These are phyloP conservation scores for Castanea mollissima DNA, from an alignment of 306 rosid species.

Conservation along the genomic window DNA sequence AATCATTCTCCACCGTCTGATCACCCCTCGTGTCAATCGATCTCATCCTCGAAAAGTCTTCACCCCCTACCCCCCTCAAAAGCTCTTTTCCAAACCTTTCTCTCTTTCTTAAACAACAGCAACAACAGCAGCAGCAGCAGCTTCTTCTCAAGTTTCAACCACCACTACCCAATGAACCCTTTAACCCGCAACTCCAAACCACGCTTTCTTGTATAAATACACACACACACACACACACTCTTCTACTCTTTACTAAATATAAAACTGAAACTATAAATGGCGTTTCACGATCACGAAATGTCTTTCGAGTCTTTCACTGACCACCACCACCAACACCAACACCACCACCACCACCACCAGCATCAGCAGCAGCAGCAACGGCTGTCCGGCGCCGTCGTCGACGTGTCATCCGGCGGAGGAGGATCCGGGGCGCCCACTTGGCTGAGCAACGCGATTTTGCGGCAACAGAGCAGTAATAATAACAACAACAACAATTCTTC, in stretches of 20 bases:
- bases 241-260: not conserved
- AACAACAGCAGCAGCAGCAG: too few species aligned
- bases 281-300: constrained; percentile 62
- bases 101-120: not conserved
- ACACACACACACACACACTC: too few species aligned
- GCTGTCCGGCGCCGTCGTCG: not conserved
- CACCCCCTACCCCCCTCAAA: not conserved
- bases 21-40: constrained; percentile 23
- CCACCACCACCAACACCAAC: constrained; percentile 12
- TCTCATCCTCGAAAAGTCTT: not conserved
- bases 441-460: constrained; percentile 49
- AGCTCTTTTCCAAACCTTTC: constrained; percentile 22
- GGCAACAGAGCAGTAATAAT: constrained; percentile 39
- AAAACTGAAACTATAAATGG: constrained; percentile 34
- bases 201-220: not conserved
- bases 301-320: constrained; percentile 51
- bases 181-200: not conserved
- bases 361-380: too few species aligned
- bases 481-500: too few species aligned
- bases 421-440: constrained; percentile 42
- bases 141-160: too few species aligned
- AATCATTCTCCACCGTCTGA: constrained; percentile 42
- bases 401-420: not conserved
- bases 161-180: too few species aligned
- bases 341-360: too few species aligned